Percentiles rank a stretch among this genome's conserved stretches.
Conservation (phyloP, 2,329 filamentous ascomycete genomes). For the Herpotrichia juniperi region DNA sequence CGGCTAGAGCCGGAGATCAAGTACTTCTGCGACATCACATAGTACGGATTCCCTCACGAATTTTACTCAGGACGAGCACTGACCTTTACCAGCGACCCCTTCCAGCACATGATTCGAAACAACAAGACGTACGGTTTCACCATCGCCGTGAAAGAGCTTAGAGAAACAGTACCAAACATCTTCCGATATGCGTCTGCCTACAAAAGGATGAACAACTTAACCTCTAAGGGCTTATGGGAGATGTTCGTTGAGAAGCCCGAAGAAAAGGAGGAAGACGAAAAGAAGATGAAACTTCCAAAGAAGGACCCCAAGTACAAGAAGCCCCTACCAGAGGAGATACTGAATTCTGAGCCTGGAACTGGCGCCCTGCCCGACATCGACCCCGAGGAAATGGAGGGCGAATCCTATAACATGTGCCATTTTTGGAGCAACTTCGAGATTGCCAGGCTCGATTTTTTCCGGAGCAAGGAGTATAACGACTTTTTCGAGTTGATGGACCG, state of each 20-base stretch:
- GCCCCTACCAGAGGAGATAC: slow-evolving; percentile 78
- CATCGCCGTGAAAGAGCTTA: slow-evolving; percentile 96
- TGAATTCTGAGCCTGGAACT: slow-evolving; percentile 74
- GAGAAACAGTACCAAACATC: slow-evolving; percentile 97
- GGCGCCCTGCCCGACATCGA: slow-evolving; percentile 81
- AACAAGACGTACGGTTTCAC: slow-evolving; percentile 99
- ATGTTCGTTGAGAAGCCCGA: slow-evolving; percentile 90
- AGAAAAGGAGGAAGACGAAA: slow-evolving; percentile 59
- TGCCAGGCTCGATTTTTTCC: slow-evolving; percentile 91
- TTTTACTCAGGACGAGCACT: slow-evolving; percentile 25
- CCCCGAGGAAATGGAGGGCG: slow-evolving; percentile 92
- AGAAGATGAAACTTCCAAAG: slow-evolving; percentile 53
- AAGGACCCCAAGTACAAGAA: slow-evolving; percentile 71
- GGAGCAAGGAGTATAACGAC: slow-evolving; percentile 95
- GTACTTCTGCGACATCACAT: slow-evolving; percentile 99
- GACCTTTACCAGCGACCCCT: slow-evolving; percentile 74
- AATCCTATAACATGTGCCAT: slow-evolving; percentile 99
- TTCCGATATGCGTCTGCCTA: slow-evolving; percentile 99
- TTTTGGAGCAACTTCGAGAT: slow-evolving; percentile 99
- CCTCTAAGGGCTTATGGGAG: slow-evolving; percentile 93
- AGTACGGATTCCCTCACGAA: slow-evolving; percentile 62
- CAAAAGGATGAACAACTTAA: slow-evolving; percentile 88
- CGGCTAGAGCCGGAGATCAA: slow-evolving; percentile 98
- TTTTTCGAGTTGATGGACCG: slow-evolving; percentile 99
- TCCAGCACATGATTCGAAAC: slow-evolving; percentile 87